Conservation (phyloP, 163 green algal species). For the Coccomyxa subellipsoidea region DNA sequence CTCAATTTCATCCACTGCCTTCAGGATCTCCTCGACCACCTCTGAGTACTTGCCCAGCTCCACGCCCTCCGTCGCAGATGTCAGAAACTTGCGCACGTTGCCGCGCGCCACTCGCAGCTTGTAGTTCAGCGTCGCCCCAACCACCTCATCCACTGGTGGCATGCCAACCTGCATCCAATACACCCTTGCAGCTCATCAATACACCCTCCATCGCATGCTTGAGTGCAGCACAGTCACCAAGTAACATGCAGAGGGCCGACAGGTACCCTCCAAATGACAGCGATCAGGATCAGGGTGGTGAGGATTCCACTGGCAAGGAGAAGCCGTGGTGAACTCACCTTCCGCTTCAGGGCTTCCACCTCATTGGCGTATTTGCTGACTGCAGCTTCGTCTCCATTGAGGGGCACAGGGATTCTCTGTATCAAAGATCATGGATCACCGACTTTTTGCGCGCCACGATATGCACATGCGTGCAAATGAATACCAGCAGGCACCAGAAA, state of each 20-base stretch:
- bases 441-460: too few species aligned
- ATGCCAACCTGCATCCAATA: conserved; percentile 1
- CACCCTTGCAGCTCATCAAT: too few species aligned
- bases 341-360: conserved; percentile 13
- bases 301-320: not conserved
- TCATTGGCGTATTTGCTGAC: conserved; percentile 6
- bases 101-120: not conserved
- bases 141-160: conserved; percentile 3
- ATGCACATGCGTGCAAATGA: too few species aligned
- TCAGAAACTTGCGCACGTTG: conserved; percentile 11
- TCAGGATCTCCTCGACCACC: not conserved
- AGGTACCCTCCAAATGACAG: too few species aligned
- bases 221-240: too few species aligned
- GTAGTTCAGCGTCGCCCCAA: conserved; percentile 12
- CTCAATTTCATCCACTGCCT: conserved; percentile 11
- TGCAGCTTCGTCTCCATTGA: conserved; percentile 2
- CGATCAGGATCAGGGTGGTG: too few species aligned
- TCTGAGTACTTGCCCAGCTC: not conserved
- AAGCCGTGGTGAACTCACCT: not conserved
- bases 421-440: not conserved
- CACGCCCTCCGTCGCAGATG: conserved; percentile 3
- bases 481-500: too few species aligned
- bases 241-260: too few species aligned
- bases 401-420: conserved; percentile 12
- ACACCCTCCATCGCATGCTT: too few species aligned